phyloP scores from a whole-genome alignment of 176 grass and related monocot species.

The Carex kokanica region DNA sequence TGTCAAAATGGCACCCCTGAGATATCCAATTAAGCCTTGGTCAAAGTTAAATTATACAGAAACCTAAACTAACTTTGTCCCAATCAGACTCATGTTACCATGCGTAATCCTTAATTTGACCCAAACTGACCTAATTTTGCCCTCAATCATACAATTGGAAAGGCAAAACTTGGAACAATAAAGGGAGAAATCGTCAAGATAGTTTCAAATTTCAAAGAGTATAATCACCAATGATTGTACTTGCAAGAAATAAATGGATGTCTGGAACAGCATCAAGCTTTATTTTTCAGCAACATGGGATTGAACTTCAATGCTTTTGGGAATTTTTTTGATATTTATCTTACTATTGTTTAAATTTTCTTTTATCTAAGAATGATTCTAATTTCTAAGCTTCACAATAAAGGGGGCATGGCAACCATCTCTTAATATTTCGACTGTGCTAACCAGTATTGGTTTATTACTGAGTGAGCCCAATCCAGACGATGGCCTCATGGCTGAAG shows the following conservation, averaged over 20 bases:
- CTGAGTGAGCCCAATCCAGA: constrained; percentile 75
- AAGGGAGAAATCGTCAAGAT: background rate
- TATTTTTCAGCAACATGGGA: background rate
- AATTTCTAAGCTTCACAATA: constrained; percentile 29
- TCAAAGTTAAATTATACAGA: background rate
- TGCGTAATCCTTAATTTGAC: background rate
- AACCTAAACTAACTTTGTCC: background rate
- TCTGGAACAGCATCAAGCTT: background rate
- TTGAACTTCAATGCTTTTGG: background rate
- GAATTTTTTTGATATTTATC: background rate
- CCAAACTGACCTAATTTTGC: background rate
- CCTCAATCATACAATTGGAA: background rate
- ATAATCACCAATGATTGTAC: background rate
- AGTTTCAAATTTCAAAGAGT: background rate
- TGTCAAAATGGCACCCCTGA: background rate
- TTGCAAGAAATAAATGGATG: background rate
- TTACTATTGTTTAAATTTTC: background rate
- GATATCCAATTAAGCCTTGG: background rate
- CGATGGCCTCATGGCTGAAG: constrained; percentile 88
- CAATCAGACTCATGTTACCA: background rate
- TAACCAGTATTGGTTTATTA: constrained; percentile 77
- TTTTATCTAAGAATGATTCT: background rate
- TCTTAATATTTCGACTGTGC: constrained; percentile 73
- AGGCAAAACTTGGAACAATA: background rate
- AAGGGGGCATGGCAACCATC: constrained; percentile 90